These are phyloP conservation scores for Casaregolazyma lundiana DNA, from an alignment of 1,139 yeast genomes.

Conservation along the genomic window DNA sequence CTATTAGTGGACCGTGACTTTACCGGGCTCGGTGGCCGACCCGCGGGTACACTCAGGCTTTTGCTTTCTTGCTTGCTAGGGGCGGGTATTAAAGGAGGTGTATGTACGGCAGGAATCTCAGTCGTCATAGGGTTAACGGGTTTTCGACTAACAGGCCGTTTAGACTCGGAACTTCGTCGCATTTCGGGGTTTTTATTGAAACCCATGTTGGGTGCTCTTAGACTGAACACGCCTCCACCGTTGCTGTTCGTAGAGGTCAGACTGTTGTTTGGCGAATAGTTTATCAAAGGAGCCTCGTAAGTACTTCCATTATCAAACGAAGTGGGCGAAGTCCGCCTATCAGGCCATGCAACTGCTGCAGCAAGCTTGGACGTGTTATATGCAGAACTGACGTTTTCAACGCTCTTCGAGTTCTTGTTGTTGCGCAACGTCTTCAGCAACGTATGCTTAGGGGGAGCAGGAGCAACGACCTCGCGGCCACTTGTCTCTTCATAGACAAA, in stretches of 20 bases:
- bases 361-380: constrained; percentile 24
- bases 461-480: background rate
- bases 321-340: constrained; percentile 7
- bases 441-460: constrained; percentile 13
- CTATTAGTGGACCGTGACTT: constrained; percentile 3
- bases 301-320: background rate
- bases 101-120: background rate
- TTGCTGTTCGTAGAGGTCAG: background rate
- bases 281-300: background rate
- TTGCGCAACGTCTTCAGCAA: constrained; percentile 24
- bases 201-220: constrained; percentile 16
- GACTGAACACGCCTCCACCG: constrained; percentile 17
- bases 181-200: constrained; percentile 15
- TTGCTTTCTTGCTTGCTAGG: background rate
- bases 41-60: background rate
- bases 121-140: constrained; percentile 5
- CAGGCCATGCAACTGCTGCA: constrained; percentile 27
- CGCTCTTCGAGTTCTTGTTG: constrained; percentile 20
- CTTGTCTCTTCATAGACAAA: background rate
- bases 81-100: background rate
- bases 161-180: constrained; percentile 3
- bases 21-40: background rate
- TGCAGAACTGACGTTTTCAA: constrained; percentile 11
- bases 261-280: background rate
- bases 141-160: constrained; percentile 8